Evolutionary conservation across 176 grass and related monocot species (phyloP).

Genomic region (Juncus effusus): DNA sequence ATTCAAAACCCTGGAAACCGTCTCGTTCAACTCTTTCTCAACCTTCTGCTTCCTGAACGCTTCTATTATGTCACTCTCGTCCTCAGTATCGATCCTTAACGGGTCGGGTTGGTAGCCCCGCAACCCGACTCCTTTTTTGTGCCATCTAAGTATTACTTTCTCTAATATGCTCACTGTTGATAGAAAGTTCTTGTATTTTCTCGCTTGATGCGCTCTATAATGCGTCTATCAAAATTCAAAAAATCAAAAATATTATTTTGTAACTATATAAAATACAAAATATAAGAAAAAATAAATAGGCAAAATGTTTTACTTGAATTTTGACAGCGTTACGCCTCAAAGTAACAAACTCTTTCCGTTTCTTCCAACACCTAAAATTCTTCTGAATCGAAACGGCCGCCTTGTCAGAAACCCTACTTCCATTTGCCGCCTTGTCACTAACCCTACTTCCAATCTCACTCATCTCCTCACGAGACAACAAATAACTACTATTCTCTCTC

Average conservation of each 20-base stretch:
- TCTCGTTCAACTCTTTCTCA: slow-evolving; percentile 60
- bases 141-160: slow-evolving; percentile 72
- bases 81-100: slow-evolving; percentile 51
- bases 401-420: slow-evolving; percentile 40
- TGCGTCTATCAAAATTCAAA: slow-evolving; percentile 50
- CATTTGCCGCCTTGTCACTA: slow-evolving; percentile 1
- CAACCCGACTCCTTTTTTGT: slow-evolving; percentile 56
- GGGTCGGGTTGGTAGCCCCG: slow-evolving; percentile 41
- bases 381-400: slow-evolving; percentile 93
- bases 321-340: slow-evolving; percentile 55
- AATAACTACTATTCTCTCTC: slow-evolving; percentile 29
- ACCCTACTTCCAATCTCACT: slow-evolving; percentile 24
- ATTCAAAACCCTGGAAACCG: slow-evolving; percentile 59
- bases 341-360: slow-evolving; percentile 52
- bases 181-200: slow-evolving; percentile 52
- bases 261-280: no score
- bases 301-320: slow-evolving; percentile 63
- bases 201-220: slow-evolving; percentile 75
- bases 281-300: not conserved
- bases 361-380: slow-evolving; percentile 81
- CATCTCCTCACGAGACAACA: slow-evolving; percentile 23
- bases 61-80: slow-evolving; percentile 49
- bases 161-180: slow-evolving; percentile 60
- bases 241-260: not conserved
- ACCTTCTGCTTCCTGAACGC: slow-evolving; percentile 73